These are phyloP conservation scores for Myochromella boudieri DNA, from an alignment of 768 basidiomycete genomes.

Conservation along the genomic window DNA sequence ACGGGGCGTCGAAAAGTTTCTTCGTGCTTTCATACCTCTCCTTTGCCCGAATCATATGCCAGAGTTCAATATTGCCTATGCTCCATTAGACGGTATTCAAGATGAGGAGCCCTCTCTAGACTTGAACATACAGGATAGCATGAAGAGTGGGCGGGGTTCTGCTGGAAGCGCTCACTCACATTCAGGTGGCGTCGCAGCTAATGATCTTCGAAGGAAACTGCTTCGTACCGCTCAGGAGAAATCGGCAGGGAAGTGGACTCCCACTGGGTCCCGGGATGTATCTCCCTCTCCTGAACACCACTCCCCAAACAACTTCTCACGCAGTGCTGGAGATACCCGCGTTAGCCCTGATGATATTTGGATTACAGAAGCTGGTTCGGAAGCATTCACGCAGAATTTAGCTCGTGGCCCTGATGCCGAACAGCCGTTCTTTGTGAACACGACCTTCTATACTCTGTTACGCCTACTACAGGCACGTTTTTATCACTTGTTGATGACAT, in stretches of 20 bases:
- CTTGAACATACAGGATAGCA: conserved; percentile 30
- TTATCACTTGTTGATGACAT: conserved; percentile 9
- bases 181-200: conserved; percentile 51
- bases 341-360: conserved; percentile 49
- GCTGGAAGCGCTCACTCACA: conserved; percentile 40
- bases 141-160: conserved; percentile 47
- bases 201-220: conserved; percentile 79
- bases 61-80: conserved; percentile 66
- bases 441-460: conserved; percentile 87
- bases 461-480: conserved; percentile 72
- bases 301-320: conserved; percentile 28
- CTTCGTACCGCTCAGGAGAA: conserved; percentile 73
- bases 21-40: conserved; percentile 80
- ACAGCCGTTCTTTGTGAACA: conserved; percentile 85
- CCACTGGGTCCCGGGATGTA: conserved; percentile 39
- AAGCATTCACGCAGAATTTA: conserved; percentile 23
- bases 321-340: conserved; percentile 28
- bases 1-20: conserved; percentile 79
- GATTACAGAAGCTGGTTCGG: conserved; percentile 52
- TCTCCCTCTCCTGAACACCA: conserved; percentile 37
- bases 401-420: conserved; percentile 29
- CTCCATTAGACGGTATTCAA: conserved; percentile 50
- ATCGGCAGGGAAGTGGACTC: conserved; percentile 33
- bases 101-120: conserved; percentile 39
- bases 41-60: conserved; percentile 70